Evolutionary conservation across 148 eudicot species (phyloP), one percentile per base, ranked within the genome.

Genomic region (Arctostaphylos glauca): DNA sequence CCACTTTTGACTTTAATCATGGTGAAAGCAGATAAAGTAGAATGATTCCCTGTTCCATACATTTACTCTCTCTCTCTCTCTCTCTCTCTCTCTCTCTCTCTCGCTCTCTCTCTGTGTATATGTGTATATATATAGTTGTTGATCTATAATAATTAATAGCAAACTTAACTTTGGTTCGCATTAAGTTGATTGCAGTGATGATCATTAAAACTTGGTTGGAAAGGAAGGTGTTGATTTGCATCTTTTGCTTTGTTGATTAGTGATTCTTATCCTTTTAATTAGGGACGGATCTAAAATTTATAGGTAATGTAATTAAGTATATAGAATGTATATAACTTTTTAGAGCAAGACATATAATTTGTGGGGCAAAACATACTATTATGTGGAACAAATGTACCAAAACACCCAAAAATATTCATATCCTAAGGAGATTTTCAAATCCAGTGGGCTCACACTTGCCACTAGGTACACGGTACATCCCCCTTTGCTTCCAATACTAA

Each of bases 171-270:
- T 80, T 44, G n/a, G 55, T 8, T 82, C 9, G 31, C 21, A 55
- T 23, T 68, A 66, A 78, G 52, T 82, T 82, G 77, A 75, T 80
- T 25, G 74, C 50, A 81, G 77, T 79, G 21, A 84, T 81, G 67
- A 81, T 86, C 75, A 84, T 82, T 43, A 79, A 25, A 64, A 70
- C 84, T 80, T 88, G 18, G 81, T 77, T 59, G 72, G 80, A 38
- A 83, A 81, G 83, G 81, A 62, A 83, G 58, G 60, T 18, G 64
- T 58, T 43, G 53, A 66, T 76, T 23, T 71, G 78, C 1, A 46
- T 38, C 18, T 84, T 70, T n/a, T 84, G 77, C 10, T 79, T 47
- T 46, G 49, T 47, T 12, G 25, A 49, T 53, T 48, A 44, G 55
- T 31, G 44, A 6, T 12, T 44, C 50, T 31, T 14, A 43, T 58